Evolutionary conservation across 495 filamentous ascomycete genomes (phyloP), one percentile per base, ranked within the genome.

Genomic region (Xylaria palmicola): DNA sequence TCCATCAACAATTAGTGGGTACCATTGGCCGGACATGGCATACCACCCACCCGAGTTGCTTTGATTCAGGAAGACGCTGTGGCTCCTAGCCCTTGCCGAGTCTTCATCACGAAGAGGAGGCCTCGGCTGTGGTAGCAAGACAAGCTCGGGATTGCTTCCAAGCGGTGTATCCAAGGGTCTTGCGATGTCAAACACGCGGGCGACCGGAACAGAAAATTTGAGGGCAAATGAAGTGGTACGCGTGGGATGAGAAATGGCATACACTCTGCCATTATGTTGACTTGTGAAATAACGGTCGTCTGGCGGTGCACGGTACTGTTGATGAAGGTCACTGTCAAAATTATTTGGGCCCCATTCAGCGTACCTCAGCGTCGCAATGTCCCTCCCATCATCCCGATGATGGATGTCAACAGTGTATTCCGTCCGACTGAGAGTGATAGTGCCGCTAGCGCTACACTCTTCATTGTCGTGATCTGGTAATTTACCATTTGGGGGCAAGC

Each of bases 321-420:
- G 85, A 62, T 89, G 85, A 15, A 98, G 86, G 72, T 98, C 94
- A 56, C 83, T 84, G 68, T 98, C 93, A 43, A 86, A 89, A 49
- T 90, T 95, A 72, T 98, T 98, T 9, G 93, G 90, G 0, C 86
- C 88, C 94, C 94, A 98, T 72, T 98, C 94, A 22, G 90, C 90
- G 72, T 94, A 98, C 62, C 85, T 95, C 60, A 98, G 83, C 0
- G 90, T 96, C 67, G 91, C 96, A 43, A 98, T 89, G 6, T 83
- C 85, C 60, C 89, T 87, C 0, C 86, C 86, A 3, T 90, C 90
- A 62, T 83, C 79, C n/a, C 81, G 82, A 55, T 88, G 89, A 54
- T 92, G 86, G 44, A 98, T 95, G 39, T 78, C 85, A 47, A 98
- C 86, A 1, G 85, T 93, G 71, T 98, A 98, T 68, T 97, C 92